Conservation (phyloP, 441 rosid species). For the Melastoma candidum region DNA sequence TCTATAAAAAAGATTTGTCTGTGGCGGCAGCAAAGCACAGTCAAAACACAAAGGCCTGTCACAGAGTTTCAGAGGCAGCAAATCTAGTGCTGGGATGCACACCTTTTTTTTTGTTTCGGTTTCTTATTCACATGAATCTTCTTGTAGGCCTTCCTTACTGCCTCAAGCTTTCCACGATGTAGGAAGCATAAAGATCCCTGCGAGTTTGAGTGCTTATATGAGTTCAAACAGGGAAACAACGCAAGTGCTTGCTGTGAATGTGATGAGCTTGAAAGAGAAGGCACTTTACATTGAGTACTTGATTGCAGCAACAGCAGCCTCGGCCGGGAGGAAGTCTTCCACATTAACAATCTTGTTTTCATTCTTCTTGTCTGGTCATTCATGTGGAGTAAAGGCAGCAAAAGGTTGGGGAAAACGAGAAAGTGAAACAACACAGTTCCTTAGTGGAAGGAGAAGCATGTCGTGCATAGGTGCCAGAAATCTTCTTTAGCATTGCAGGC, state of each 20-base stretch:
- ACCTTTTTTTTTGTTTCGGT: too few species aligned
- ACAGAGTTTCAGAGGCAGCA: too few species aligned
- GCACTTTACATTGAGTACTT: slow-evolving; percentile 65
- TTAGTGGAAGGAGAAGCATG: too few species aligned
- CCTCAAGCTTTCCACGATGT: slow-evolving; percentile 86
- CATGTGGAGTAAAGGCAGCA: slow-evolving; percentile 23
- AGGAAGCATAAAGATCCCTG: slow-evolving; percentile 96
- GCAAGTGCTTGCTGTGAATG: too few species aligned
- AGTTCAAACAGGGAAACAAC: background rate
- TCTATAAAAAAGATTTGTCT: too few species aligned
- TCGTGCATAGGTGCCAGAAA: too few species aligned
- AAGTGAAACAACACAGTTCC: too few species aligned
- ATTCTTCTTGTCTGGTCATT: slow-evolving; percentile 78
- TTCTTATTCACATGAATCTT: too few species aligned
- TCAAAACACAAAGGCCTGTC: too few species aligned
- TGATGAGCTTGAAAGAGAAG: slow-evolving; percentile 9
- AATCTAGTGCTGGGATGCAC: too few species aligned
- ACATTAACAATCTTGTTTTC: slow-evolving; percentile 96
- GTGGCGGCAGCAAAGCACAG: too few species aligned
- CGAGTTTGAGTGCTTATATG: slow-evolving; percentile 2
- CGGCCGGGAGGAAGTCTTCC: slow-evolving; percentile 81
- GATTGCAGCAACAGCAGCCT: slow-evolving; percentile 66
- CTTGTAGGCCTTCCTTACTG: slow-evolving; percentile 21
- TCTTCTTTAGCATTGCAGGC: too few species aligned
- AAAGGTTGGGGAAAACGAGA: background rate